Base-by-base conservation (phyloP, 2,329 filamentous ascomycete species). In the Xylariaceae sp. region DNA sequence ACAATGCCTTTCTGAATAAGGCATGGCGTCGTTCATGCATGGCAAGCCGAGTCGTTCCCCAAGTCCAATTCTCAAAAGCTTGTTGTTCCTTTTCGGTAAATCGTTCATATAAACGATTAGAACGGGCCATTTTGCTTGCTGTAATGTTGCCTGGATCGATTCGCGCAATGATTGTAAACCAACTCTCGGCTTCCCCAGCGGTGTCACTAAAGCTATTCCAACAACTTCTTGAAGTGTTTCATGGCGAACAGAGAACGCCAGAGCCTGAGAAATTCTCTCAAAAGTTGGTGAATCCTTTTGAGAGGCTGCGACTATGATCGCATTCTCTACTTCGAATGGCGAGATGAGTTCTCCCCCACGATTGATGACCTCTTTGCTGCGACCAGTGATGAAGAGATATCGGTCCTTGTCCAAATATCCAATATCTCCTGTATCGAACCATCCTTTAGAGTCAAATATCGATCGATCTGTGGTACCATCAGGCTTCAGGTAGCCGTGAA, bases 291-390 rank as follows among this genome's bases (percentile, higher is more conserved):
- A 75, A 5, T 66, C 63, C 4, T 64, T 57, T 12, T 71, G 64
- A 41, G 69, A 65, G 5, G 75, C 69, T 11, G 75, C 72, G 1
- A 71, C 66, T 39, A 80, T 66, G 49, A 81, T 74, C 10, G 77
- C 77, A 54, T 81, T 75, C 57, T 81, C 78, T n/a, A 82, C 71
- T 57, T 82, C 78, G 47, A 81, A 79, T 0, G 78, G 78, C 5
- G 76, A 80, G 49, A 82, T 80, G n/a, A 81, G 69, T 58, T 82
- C 78, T 32, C 78, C 77, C 33, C 78, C 78, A 11, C 77, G 72
- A 58, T 80, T 80, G 62, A 81, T 79, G 48, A 80, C 75, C 48
- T 80, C 77, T 56, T 80, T 81, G 59, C 71, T 78, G 30, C 77
- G 70, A 7, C 77, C 77, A 2, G 76, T 80, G 54, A 80, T 75